Evolutionary conservation across 371 early-diverging fungal species (phyloP).

Genomic region (Fennellomyces sp.): DNA sequence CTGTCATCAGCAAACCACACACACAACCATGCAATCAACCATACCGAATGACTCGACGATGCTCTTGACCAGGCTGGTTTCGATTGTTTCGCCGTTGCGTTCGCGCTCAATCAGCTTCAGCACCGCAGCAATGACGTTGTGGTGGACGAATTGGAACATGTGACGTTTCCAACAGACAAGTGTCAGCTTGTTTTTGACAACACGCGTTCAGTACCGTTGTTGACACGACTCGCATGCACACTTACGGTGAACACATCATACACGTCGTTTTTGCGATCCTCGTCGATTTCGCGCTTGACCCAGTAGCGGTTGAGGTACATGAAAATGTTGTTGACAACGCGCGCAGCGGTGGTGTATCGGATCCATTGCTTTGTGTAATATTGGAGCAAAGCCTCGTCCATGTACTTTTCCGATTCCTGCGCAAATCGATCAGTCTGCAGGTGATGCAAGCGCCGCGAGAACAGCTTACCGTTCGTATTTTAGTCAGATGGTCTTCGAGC

Average conservation of each 20-base stretch:
- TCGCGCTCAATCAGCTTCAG: conserved; percentile 83
- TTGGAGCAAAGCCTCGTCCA: conserved; percentile 81
- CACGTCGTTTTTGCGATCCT: conserved; percentile 83
- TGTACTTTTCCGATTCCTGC: conserved; percentile 62
- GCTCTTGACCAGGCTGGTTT: conserved; percentile 81
- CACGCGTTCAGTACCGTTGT: too few species aligned
- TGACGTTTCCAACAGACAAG: conserved; percentile 89
- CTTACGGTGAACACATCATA: conserved; percentile 93
- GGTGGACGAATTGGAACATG: conserved; percentile 80
- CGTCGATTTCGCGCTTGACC: conserved; percentile 95
- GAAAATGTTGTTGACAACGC: conserved; percentile 89
- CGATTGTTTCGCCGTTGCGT: conserved; percentile 89
- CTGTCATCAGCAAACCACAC: conserved; percentile 19
- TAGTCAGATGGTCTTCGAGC: conserved; percentile 72
- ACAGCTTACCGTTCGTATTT: conserved; percentile 33
- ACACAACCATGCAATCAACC: background rate
- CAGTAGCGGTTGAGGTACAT: conserved; percentile 96
- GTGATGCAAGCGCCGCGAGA: background rate
- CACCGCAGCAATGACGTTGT: conserved; percentile 81
- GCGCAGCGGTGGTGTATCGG: conserved; percentile 84
- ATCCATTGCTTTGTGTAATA: conserved; percentile 92
- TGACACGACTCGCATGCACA: background rate
- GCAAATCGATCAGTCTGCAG: background rate
- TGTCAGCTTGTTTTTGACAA: too few species aligned
- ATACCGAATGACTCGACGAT: conserved; percentile 91